Evolutionary conservation across 129 eudicot genomes (phyloP).

Genomic region (Chrysanthemum lavandulifolium): DNA sequence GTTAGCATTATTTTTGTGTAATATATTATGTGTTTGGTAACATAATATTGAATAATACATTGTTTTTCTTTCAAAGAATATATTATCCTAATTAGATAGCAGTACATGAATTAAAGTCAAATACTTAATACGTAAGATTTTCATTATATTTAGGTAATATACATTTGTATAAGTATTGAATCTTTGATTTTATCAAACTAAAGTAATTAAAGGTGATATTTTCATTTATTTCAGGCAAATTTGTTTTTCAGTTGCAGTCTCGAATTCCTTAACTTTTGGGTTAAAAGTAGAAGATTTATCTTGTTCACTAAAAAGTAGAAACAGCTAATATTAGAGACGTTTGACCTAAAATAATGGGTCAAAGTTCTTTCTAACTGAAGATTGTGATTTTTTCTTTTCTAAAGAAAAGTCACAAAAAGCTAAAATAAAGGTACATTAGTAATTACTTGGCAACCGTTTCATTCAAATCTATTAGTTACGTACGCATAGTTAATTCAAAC

Average conservation of each 20-base stretch:
- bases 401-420: neutral
- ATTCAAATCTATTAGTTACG: too few species aligned
- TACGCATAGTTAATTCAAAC: neutral
- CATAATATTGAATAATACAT: too few species aligned
- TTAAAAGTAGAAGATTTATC: neutral
- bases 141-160: too few species aligned
- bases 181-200: neutral
- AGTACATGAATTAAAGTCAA: too few species aligned
- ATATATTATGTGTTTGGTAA: too few species aligned
- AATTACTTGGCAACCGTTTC: neutral
- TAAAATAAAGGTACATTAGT: constrained; percentile 7
- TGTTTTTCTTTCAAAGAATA: too few species aligned
- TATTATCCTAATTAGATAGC: too few species aligned
- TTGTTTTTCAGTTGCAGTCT: neutral
- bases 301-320: neutral
- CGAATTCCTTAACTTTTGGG: constrained; percentile 8
- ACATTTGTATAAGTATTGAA: neutral
- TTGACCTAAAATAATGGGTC: constrained; percentile 29
- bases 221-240: neutral
- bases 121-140: too few species aligned
- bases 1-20: too few species aligned
- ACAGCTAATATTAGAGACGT: neutral
- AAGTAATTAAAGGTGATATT: neutral
- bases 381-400: neutral
- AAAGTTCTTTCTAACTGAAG: constrained; percentile 10